Conservation (phyloP, 2,329 filamentous ascomycete genomes). For the Colletotrichum costaricense region DNA sequence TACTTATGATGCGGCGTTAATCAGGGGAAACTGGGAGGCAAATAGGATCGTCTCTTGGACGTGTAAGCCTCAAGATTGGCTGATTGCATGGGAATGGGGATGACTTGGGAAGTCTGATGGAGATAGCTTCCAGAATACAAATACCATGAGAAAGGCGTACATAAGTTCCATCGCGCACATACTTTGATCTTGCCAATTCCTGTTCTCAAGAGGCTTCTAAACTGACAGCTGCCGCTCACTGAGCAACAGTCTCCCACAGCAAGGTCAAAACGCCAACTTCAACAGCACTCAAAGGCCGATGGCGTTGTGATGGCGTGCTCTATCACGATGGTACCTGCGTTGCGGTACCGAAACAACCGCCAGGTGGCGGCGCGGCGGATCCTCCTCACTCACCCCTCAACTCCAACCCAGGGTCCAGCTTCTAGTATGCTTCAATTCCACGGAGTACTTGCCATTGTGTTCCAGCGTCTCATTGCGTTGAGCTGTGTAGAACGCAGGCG, state of each 20-base stretch:
- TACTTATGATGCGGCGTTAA: conserved; percentile 24
- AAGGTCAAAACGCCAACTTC: background rate
- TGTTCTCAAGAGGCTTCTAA: background rate
- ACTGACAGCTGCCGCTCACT: background rate
- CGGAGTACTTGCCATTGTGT: too few species aligned
- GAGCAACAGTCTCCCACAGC: background rate
- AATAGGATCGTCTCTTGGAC: background rate
- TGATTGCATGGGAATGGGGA: conserved; percentile 2
- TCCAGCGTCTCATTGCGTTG: conserved; percentile 12
- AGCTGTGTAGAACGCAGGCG: background rate
- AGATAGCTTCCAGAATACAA: background rate
- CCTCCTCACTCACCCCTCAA: background rate
- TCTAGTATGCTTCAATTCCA: background rate
- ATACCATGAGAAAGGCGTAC: background rate
- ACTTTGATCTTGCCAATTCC: background rate
- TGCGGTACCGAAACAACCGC: conserved; percentile 7
- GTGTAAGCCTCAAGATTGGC: background rate
- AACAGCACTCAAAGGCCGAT: background rate
- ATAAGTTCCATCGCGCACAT: background rate
- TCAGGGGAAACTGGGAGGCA: background rate
- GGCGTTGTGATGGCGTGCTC: conserved; percentile 13
- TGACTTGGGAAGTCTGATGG: background rate
- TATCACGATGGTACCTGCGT: conserved; percentile 14
- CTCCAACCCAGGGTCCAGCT: conserved; percentile 1
- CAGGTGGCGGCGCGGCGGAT: conserved; percentile 8